Conservation (phyloP, 495 filamentous ascomycete genomes). For the Neurospora sp. region DNA sequence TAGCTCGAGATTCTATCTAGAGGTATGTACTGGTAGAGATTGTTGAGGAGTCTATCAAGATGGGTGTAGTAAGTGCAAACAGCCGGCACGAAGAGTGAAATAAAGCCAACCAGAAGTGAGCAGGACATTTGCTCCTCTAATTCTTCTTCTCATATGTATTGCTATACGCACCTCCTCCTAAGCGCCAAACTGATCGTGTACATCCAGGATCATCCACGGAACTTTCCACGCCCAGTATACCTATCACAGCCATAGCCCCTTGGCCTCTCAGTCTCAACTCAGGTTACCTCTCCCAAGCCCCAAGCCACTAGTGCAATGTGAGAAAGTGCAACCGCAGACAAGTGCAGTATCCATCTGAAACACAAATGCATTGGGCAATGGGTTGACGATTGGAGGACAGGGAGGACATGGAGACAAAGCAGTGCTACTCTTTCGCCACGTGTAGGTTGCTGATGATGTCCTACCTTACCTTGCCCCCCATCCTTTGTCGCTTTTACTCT, state of each 20-base stretch:
- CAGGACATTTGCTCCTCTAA: background rate
- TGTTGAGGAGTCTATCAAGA: background rate
- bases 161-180: no score
- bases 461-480: background rate
- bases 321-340: background rate
- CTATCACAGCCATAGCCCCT: background rate
- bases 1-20: background rate
- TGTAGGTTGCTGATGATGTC: background rate
- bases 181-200: background rate
- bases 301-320: background rate
- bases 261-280: background rate
- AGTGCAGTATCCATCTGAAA: background rate
- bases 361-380: background rate
- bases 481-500: background rate
- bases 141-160: background rate
- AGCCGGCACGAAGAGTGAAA: background rate
- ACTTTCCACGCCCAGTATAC: background rate
- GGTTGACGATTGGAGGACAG: background rate
- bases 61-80: background rate
- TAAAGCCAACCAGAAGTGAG: background rate
- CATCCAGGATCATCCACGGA: background rate
- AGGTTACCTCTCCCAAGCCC: background rate
- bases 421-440: background rate
- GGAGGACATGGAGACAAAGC: background rate
- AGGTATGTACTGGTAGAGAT: background rate